These are phyloP conservation scores for Magnolia changhungtana DNA, from an alignment of 164 flowering plant genomes.

Conservation along the genomic window DNA sequence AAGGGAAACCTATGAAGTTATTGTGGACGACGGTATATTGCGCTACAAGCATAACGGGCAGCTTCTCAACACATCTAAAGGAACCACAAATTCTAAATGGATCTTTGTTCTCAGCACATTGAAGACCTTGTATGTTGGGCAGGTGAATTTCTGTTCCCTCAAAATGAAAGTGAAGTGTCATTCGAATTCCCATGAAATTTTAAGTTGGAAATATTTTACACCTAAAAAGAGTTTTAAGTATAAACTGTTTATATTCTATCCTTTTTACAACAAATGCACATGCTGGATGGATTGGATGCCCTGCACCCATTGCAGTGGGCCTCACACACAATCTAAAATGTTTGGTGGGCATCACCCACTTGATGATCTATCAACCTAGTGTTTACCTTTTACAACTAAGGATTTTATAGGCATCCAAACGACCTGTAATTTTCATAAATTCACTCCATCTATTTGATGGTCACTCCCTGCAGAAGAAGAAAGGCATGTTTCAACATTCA, in stretches of 20 bases:
- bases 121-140: slow-evolving; percentile 68
- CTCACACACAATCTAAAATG: too few relatives aligned
- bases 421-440: not conserved
- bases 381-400: too few relatives aligned
- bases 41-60: slow-evolving; percentile 49
- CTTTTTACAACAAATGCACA: too few relatives aligned
- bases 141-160: slow-evolving; percentile 9
- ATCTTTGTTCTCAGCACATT: slow-evolving; percentile 91
- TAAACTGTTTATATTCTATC: too few relatives aligned
- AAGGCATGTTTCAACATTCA: slow-evolving; percentile 92
- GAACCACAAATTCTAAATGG: slow-evolving; percentile 66
- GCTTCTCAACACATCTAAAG: slow-evolving; percentile 55
- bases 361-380: too few relatives aligned
- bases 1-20: slow-evolving; percentile 71
- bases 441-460: not conserved
- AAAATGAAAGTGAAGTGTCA: not conserved
- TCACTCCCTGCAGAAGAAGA: slow-evolving; percentile 40
- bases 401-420: too few relatives aligned
- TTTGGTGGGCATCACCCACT: too few relatives aligned
- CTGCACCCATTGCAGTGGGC: too few relatives aligned
- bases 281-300: too few relatives aligned
- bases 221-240: too few relatives aligned
- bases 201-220: not conserved
- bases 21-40: slow-evolving; percentile 56
- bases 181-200: not conserved